Percentiles rank a stretch among this genome's conserved stretches.
phyloP scores from a whole-genome alignment of 495 filamentous ascomycete species.

The Achaetomiella virescens region DNA sequence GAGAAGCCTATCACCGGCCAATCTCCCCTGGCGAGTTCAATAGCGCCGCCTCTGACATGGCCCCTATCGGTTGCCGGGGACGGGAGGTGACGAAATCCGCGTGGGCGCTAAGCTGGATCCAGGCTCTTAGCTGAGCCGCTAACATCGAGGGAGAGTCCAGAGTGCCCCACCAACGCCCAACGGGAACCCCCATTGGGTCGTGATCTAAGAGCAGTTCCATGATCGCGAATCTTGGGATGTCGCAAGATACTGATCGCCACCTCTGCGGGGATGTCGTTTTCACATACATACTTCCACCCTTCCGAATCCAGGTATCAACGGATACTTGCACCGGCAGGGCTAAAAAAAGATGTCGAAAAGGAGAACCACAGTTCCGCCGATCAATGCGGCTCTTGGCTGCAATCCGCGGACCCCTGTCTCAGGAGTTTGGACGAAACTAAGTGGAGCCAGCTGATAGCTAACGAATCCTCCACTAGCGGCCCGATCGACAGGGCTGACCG shows the following conservation, averaged over 20 bases:
- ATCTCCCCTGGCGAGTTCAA: slow-evolving; percentile 1
- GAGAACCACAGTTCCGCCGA: background rate
- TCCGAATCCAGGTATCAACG: too few species aligned
- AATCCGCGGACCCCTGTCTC: slow-evolving; percentile 2
- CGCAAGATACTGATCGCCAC: background rate
- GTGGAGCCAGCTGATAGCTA: background rate
- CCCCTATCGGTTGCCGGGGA: slow-evolving; percentile 1
- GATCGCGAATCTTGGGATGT: too few species aligned
- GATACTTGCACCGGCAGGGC: background rate
- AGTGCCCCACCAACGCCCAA: background rate
- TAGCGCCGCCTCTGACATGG: slow-evolving; percentile 11
- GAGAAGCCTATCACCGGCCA: background rate
- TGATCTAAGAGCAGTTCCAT: too few species aligned
- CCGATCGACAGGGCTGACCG: background rate
- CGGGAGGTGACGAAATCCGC: background rate
- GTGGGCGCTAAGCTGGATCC: background rate
- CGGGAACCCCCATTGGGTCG: too few species aligned
- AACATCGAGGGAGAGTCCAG: background rate
- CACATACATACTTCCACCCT: too few species aligned
- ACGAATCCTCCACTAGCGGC: background rate
- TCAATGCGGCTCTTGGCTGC: slow-evolving; percentile 12
- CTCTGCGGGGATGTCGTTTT: background rate
- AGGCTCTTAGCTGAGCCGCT: background rate
- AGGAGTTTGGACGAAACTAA: background rate
- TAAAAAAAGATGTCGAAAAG: background rate